Percentiles rank a stretch among this genome's conserved stretches.
Evolutionary conservation across 2,329 filamentous ascomycete species (phyloP).

Genomic region (Colletotrichum eremochloae): DNA sequence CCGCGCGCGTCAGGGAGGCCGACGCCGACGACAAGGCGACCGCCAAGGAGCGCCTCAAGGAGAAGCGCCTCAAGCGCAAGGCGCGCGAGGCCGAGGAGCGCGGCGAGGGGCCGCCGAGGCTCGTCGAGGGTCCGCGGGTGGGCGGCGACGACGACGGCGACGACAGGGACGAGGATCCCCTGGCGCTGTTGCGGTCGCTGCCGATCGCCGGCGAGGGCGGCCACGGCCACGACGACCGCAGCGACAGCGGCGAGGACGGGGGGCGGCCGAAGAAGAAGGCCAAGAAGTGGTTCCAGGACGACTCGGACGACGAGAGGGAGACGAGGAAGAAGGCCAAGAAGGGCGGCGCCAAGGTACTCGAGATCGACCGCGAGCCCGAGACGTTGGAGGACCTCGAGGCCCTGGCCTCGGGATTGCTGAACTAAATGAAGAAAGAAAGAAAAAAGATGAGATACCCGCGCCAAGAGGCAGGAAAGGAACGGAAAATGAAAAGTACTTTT

Average conservation of each 20-base stretch:
- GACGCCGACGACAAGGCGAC: constrained; percentile 87
- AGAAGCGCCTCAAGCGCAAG: constrained; percentile 82
- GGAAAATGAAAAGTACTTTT: constrained; percentile 5
- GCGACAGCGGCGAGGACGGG: constrained; percentile 51
- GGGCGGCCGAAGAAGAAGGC: constrained; percentile 69
- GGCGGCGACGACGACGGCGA: constrained; percentile 51
- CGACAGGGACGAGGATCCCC: constrained; percentile 63
- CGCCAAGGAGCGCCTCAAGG: constrained; percentile 83
- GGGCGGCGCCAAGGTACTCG: constrained; percentile 67
- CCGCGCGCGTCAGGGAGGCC: constrained; percentile 76
- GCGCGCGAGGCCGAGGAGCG: constrained; percentile 70
- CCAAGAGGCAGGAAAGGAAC: not conserved
- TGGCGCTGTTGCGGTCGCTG: constrained; percentile 70
- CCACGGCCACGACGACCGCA: constrained; percentile 46
- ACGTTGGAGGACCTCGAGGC: constrained; percentile 85
- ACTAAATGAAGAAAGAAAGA: constrained; percentile 57
- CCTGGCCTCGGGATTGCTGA: constrained; percentile 78
- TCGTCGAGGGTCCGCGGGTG: constrained; percentile 34
- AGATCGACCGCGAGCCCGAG: constrained; percentile 77
- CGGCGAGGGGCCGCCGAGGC: constrained; percentile 48
- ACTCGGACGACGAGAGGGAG: constrained; percentile 60
- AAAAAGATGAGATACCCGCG: constrained; percentile 46
- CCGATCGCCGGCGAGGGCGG: constrained; percentile 58
- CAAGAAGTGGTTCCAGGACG: constrained; percentile 85
- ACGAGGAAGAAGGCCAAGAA: constrained; percentile 58